Evolutionary conservation across 2,329 filamentous ascomycete species (phyloP).

Genomic region (Fusarium heterosporum): DNA sequence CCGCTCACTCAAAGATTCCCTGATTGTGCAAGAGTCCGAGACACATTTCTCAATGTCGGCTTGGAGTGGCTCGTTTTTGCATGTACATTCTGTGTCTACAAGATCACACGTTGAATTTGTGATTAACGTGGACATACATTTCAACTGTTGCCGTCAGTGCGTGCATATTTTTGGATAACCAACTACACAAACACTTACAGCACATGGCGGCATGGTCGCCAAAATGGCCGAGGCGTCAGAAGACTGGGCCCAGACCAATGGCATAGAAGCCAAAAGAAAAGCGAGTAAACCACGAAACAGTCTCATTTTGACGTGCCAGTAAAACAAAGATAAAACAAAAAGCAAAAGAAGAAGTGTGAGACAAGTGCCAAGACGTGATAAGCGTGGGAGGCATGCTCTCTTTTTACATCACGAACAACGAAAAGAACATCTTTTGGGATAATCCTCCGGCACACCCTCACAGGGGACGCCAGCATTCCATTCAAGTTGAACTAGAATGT

Average conservation of each 20-base stretch:
- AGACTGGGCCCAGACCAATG: constrained; percentile 6
- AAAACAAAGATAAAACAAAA: background rate
- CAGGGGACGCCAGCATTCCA: too few species aligned
- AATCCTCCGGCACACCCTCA: too few species aligned
- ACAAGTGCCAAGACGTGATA: too few species aligned
- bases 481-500: too few species aligned
- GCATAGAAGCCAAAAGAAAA: background rate
- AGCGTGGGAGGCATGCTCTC: too few species aligned
- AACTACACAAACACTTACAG: constrained; percentile 41
- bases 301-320: background rate
- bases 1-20: constrained; percentile 49
- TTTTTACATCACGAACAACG: too few species aligned
- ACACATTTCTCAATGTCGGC: constrained; percentile 47
- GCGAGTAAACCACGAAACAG: background rate
- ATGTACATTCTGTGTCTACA: constrained; percentile 49
- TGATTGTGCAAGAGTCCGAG: constrained; percentile 39
- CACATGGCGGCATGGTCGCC: constrained; percentile 48
- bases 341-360: too few species aligned
- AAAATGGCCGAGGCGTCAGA: constrained; percentile 12
- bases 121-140: constrained; percentile 45
- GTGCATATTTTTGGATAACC: background rate
- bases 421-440: too few species aligned
- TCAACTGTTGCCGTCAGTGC: constrained; percentile 34
- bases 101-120: constrained; percentile 44
- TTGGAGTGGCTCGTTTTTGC: constrained; percentile 46